A percentile compares a stretch with the other conserved stretches of the same genome.
phyloP scores from a whole-genome alignment of 768 basidiomycete genomes.

The Trametes coccinea region DNA sequence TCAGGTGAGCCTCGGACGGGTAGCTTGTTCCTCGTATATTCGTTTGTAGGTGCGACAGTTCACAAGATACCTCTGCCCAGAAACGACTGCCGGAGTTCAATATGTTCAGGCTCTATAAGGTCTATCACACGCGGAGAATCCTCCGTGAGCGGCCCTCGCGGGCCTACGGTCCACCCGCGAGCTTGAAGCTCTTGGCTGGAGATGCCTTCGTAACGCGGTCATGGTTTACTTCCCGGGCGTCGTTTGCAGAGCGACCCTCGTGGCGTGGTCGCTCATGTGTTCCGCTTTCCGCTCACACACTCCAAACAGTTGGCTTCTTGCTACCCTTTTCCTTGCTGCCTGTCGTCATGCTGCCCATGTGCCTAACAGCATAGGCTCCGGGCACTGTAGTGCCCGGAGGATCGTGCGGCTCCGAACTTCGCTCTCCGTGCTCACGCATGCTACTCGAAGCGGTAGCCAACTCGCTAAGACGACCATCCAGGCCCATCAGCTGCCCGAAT shows the following conservation, averaged over 20 bases:
- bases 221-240: too few relatives aligned
- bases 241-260: not conserved
- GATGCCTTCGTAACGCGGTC: too few relatives aligned
- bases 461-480: too few relatives aligned
- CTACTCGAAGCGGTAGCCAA: not conserved
- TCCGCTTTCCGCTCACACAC: not conserved
- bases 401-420: slow-evolving; percentile 3
- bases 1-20: too few relatives aligned
- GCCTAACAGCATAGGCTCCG: not conserved
- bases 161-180: not conserved
- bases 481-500: not conserved
- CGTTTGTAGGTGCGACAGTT: too few relatives aligned
- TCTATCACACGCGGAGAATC: too few relatives aligned
- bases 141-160: not conserved
- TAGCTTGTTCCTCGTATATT: too few relatives aligned
- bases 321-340: not conserved
- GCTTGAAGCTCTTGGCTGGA: too few relatives aligned
- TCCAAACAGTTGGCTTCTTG: not conserved
- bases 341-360: not conserved
- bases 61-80: too few relatives aligned
- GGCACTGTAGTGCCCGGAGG: not conserved
- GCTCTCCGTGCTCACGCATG: not conserved
- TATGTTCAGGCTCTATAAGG: too few relatives aligned
- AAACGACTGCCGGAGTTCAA: too few relatives aligned
- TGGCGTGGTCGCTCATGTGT: not conserved